These are phyloP conservation scores for Ceratonia siliqua DNA, from an alignment of 306 rosid species.

Conservation along the genomic window DNA sequence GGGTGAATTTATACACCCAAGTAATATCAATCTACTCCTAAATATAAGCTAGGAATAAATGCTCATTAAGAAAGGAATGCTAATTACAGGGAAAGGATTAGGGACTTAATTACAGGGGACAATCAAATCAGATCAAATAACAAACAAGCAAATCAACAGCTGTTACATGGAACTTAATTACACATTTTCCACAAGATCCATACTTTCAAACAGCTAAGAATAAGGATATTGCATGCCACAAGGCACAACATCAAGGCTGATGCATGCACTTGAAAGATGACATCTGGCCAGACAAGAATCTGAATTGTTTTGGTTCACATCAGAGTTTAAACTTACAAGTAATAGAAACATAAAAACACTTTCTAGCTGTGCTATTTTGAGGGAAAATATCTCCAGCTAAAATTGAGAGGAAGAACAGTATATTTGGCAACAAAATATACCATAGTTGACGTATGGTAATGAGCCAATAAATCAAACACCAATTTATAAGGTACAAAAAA, in stretches of 20 bases:
- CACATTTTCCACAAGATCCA: too few relatives aligned
- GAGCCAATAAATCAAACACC: neutral
- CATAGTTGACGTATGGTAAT: neutral
- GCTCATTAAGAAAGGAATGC: too few relatives aligned
- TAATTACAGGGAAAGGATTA: too few relatives aligned
- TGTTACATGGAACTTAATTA: too few relatives aligned
- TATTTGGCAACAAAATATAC: neutral
- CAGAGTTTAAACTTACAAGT: neutral
- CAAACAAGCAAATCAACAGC: too few relatives aligned
- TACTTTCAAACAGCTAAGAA: conserved; percentile 7
- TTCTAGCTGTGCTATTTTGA: neutral
- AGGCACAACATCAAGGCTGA: conserved; percentile 10
- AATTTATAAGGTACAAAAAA: neutral
- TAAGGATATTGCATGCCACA: neutral
- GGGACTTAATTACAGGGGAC: too few relatives aligned
- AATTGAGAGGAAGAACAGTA: conserved; percentile 8
- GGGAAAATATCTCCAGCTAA: neutral
- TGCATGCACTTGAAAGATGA: conserved; percentile 23
- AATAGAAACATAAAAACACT: conserved; percentile 12
- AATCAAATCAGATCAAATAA: too few relatives aligned
- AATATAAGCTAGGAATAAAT: too few relatives aligned
- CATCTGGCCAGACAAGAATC: conserved; percentile 6
- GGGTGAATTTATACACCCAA: too few relatives aligned
- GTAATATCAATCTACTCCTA: too few relatives aligned
- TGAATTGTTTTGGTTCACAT: neutral